phyloP scores from a whole-genome alignment of 768 basidiomycete genomes.

The Lentinus tigrinus region DNA sequence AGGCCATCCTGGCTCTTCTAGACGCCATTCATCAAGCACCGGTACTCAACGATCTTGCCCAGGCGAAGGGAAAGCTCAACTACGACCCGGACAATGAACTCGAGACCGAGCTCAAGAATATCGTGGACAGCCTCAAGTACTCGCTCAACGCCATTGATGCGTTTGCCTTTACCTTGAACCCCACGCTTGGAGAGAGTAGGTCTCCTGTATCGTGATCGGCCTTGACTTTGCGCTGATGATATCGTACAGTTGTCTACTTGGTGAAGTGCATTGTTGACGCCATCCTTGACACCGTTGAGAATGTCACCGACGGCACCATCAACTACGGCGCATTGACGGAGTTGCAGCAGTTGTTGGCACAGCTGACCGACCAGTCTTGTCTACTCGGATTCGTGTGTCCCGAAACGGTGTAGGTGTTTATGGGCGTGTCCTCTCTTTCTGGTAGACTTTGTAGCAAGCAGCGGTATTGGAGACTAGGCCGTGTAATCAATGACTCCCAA shows the following conservation, averaged over 20 bases:
- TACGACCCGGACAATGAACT: conserved; percentile 44
- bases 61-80: conserved; percentile 51
- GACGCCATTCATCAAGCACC: conserved; percentile 36
- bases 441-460: no score
- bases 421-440: no score
- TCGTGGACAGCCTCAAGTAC: conserved; percentile 50
- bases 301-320: conserved; percentile 46
- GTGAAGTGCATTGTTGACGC: conserved; percentile 61
- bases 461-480: no score
- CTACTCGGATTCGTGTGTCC: conserved; percentile 19
- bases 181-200: conserved; percentile 55
- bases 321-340: conserved; percentile 22
- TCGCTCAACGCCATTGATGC: conserved; percentile 32
- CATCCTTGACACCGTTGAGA: conserved; percentile 47
- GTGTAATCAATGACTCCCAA: no score
- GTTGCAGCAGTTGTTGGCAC: neutral
- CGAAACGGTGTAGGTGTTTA: conserved; percentile 8
- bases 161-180: conserved; percentile 37
- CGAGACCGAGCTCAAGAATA: conserved; percentile 49
- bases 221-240: neutral
- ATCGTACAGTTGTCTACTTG: conserved; percentile 49
- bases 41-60: conserved; percentile 27
- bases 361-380: neutral
- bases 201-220: conserved; percentile 5
- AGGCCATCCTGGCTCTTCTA: conserved; percentile 15